Conservation (phyloP, 345 rosid genomes). For the Syzygium aqueum region DNA sequence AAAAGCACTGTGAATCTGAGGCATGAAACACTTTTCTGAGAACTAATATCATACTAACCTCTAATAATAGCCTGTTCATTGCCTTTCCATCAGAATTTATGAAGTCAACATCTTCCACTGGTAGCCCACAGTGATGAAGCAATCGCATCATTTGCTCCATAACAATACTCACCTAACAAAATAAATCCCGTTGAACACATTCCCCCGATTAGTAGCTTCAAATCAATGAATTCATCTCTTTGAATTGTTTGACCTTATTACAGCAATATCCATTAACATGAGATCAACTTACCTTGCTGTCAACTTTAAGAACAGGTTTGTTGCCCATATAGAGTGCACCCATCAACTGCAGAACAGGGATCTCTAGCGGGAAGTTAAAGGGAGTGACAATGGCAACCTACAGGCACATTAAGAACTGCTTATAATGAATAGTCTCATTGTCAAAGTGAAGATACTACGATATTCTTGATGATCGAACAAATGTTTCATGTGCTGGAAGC, state of each 20-base stretch:
- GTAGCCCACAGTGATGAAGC: constrained; percentile 88
- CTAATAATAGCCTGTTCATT: constrained; percentile 77
- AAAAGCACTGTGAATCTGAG: background rate
- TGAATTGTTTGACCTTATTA: background rate
- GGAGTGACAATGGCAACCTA: constrained; percentile 97
- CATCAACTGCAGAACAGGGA: constrained; percentile 95
- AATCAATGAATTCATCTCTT: background rate
- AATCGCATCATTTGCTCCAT: constrained; percentile 97
- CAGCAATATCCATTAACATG: background rate
- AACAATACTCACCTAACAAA: constrained; percentile 71
- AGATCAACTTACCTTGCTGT: constrained; percentile 64
- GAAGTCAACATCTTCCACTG: constrained; percentile 87
- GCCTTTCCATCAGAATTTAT: constrained; percentile 91
- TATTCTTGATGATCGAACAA: background rate
- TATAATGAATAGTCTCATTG: background rate
- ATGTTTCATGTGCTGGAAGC: background rate
- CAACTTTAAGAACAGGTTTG: constrained; percentile 91
- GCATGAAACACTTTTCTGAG: background rate
- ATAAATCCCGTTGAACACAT: background rate
- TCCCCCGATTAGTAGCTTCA: background rate
- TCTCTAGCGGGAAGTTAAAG: constrained; percentile 95
- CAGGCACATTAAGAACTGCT: background rate
- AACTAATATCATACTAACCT: constrained; percentile 41
- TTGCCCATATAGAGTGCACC: constrained; percentile 98
- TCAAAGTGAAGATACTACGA: background rate